These are phyloP conservation scores for Cryphonectria japonica DNA, from an alignment of 2,329 filamentous ascomycete genomes.

Conservation along the genomic window DNA sequence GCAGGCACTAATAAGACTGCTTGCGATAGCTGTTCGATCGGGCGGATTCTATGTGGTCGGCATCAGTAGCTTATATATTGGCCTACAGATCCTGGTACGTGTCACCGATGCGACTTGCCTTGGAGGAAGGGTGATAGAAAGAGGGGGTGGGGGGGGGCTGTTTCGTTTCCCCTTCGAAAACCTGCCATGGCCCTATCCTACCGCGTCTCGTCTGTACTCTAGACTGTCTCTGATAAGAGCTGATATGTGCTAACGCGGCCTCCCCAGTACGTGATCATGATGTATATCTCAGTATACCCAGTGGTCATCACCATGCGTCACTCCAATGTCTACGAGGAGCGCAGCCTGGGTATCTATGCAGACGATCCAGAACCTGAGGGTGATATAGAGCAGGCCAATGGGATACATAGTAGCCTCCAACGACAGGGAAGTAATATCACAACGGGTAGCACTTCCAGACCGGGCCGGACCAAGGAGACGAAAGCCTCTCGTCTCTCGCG, in stretches of 20 bases:
- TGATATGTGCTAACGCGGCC: neutral
- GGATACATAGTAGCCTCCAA: neutral
- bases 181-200: neutral
- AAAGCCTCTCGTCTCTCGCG: slow-evolving; percentile 39
- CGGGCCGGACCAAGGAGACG: slow-evolving; percentile 27
- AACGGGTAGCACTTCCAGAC: slow-evolving; percentile 1
- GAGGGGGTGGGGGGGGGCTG: too few species aligned
- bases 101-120: neutral
- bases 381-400: slow-evolving; percentile 16
- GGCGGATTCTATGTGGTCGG: slow-evolving; percentile 69
- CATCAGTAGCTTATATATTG: slow-evolving; percentile 60
- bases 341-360: slow-evolving; percentile 63
- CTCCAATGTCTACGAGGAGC: slow-evolving; percentile 74
- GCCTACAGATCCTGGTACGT: slow-evolving; percentile 54
- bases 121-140: too few species aligned
- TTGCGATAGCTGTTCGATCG: slow-evolving; percentile 58
- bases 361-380: slow-evolving; percentile 35
- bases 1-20: neutral
- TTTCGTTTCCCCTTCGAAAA: too few species aligned
- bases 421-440: slow-evolving; percentile 4
- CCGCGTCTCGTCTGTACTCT: neutral
- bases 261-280: slow-evolving; percentile 60
- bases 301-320: slow-evolving; percentile 67
- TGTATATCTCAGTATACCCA: slow-evolving; percentile 69
- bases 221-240: neutral